Evolutionary conservation across 768 basidiomycete genomes (phyloP), one percentile per base, ranked within the genome.

Genomic region (Serendipita sp.): DNA sequence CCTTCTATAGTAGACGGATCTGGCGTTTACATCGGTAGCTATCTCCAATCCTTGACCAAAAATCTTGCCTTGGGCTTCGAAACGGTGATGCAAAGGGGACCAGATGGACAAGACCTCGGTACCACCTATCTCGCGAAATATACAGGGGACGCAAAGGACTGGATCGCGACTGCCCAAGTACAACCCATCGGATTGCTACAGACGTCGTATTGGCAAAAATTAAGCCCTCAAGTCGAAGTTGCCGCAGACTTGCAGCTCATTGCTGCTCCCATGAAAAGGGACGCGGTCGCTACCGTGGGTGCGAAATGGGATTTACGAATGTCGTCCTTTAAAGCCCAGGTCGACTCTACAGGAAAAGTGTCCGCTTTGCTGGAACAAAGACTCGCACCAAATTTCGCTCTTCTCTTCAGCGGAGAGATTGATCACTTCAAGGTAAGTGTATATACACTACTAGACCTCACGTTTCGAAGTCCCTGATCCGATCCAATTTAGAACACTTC

Each of bases 241-340:
- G 95, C 91, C 36, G 91, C 93, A 36, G 95, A 98, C 69, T 75
- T 99, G 65, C 85, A 91, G 72, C 74, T 94, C 44, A 78, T 93
- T 64, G 87, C 87, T 34, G 81, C 85, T 18, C 87, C 88, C 5
- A 78, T 79, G 64, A 86, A 90, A 70, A 79, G 95, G 69, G 94
- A 95, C 71, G 96, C 94, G 10, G 76, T 94, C 58, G 91, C 95
- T 29, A 40, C 40, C 5, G 76, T 97, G 10, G 96, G 93, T 40
- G 93, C 92, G 65, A 97, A 96, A 77, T 99, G 94, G 72, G 95
- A 97, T 72, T 86, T 98, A 69, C 83, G 96, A 64, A 82, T 90
- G 80, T 81, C 94, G 16, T 90, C 90, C 2, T 97, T 97, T 80
- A 81, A 93, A 69, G 94, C 93, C 55, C 95, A 98, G 74, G 68